Evolutionary conservation across 495 filamentous ascomycete genomes (phyloP).

Genomic region (Penicillium goetzii): DNA sequence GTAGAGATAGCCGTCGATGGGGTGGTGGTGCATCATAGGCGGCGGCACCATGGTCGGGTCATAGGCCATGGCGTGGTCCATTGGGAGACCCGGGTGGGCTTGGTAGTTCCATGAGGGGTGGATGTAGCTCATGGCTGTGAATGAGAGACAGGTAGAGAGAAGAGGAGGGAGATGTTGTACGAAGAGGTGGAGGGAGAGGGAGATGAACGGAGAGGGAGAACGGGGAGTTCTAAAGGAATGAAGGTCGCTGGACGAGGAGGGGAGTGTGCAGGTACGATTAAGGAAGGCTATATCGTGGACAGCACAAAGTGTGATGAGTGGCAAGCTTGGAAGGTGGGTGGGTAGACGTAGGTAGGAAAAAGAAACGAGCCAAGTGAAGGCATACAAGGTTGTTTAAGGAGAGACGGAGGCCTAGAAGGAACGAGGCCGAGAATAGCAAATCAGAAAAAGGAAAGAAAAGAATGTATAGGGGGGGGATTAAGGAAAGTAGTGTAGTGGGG

Average conservation of each 20-base stretch:
- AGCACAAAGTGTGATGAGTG: constrained; percentile 19
- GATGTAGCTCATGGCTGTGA: constrained; percentile 47
- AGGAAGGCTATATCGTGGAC: constrained; percentile 31
- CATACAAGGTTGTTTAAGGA: constrained; percentile 28
- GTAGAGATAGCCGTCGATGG: constrained; percentile 50
- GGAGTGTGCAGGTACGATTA: constrained; percentile 14
- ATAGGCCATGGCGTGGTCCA: constrained; percentile 46
- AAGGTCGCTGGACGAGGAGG: constrained; percentile 9
- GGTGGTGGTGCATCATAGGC: constrained; percentile 48
- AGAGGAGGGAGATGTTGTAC: background rate
- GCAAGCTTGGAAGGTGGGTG: constrained; percentile 17
- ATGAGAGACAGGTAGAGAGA: constrained; percentile 9
- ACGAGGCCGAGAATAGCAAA: constrained; percentile 24
- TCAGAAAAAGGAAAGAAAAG: constrained; percentile 16
- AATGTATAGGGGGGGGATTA: constrained; percentile 1
- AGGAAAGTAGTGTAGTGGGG: constrained; percentile 2
- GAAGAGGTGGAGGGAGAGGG: background rate
- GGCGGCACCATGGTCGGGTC: constrained; percentile 47
- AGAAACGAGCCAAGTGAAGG: constrained; percentile 19
- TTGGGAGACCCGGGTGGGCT: constrained; percentile 42
- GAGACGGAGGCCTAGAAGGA: constrained; percentile 28
- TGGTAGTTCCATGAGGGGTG: constrained; percentile 50
- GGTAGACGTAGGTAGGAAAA: constrained; percentile 26
- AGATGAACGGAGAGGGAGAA: background rate
- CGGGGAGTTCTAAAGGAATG: constrained; percentile 5